Percentiles rank a stretch among this genome's conserved stretches.
Conservation (phyloP, 2,329 filamentous ascomycete species). For the Colletotrichum limetticola region DNA sequence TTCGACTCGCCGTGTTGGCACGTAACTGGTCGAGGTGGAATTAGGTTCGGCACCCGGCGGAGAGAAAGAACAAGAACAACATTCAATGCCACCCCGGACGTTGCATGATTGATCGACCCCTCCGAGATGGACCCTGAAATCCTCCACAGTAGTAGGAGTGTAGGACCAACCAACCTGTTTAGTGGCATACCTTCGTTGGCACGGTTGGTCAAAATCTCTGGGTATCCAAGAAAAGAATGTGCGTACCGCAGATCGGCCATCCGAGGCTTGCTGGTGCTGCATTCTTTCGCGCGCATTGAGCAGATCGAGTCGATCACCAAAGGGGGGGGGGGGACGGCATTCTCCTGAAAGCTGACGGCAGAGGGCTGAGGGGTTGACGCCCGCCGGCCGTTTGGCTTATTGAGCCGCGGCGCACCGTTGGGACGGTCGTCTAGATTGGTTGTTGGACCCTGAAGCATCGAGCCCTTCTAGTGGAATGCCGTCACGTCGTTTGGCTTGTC, state of each 20-base stretch:
- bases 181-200: not conserved
- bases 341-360: not conserved
- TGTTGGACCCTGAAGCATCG: constrained; percentile 21
- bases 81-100: not conserved
- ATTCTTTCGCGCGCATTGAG: not conserved
- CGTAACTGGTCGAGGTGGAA: not conserved
- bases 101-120: not conserved
- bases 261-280: not conserved
- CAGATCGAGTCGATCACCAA: not conserved
- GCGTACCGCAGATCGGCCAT: constrained; percentile 1
- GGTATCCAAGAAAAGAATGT: constrained; percentile 24
- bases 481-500: not conserved
- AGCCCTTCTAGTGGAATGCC: constrained; percentile 5
- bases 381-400: not conserved
- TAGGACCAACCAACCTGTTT: constrained; percentile 1
- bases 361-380: too few species aligned
- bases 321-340: too few species aligned
- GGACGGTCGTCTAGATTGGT: not conserved
- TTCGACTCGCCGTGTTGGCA: not conserved
- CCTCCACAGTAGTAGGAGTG: too few species aligned
- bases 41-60: not conserved
- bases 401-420: not conserved
- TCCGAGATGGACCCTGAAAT: not conserved
- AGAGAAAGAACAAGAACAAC: not conserved
- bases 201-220: not conserved